Evolutionary conservation across 371 early-diverging fungal species (phyloP), one percentile per base, ranked within the genome.

Genomic region (Neoconidiobolus thromboides): DNA sequence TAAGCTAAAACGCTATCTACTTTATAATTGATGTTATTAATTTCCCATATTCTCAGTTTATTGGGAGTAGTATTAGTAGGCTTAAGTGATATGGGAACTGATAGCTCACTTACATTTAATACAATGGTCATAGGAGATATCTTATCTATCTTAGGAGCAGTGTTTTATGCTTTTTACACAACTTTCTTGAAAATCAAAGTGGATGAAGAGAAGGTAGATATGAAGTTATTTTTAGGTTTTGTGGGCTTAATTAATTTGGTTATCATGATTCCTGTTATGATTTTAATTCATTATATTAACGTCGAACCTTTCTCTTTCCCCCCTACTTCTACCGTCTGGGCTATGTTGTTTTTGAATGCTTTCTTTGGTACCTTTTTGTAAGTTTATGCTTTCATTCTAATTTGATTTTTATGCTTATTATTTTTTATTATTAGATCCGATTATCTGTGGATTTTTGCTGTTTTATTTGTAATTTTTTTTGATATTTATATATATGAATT

Each of bases 281-380:
- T 69, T 2, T 10, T 86, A 6, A 61, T 89, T n/a, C 81, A 88
- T 64, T 70, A 60, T 56, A 64, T 70, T 3, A 85, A 82, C 0
- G 41, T 85, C n/a, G 91, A 90, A 63, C 56, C 67, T 12, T 83
- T 89, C 65, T 73, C 74, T 58, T 63, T 85, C 41, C 86, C 89
- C 3, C 68, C 68, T 9, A 70, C 73, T 5, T 38, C 65, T n/a
- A 60, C 68, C 0, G 43, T 85, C 26, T 78, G 83, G 74, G 61
- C 66, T 39, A 78, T 83, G 76, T 68, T 89, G 15, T 43, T 74
- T 0, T 55, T 84, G 47, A 87, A 88, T 65, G 88, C 87, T 0
- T 68, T 87, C 44, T 63, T 90, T 9, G 91, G 91, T 2, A 84
- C 89, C 1, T 83, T 85, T 61, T 62, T 87, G 74, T 88, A 86